Evolutionary conservation across 2,329 filamentous ascomycete genomes (phyloP).

Genomic region (Pestalotiopsis sp.): DNA sequence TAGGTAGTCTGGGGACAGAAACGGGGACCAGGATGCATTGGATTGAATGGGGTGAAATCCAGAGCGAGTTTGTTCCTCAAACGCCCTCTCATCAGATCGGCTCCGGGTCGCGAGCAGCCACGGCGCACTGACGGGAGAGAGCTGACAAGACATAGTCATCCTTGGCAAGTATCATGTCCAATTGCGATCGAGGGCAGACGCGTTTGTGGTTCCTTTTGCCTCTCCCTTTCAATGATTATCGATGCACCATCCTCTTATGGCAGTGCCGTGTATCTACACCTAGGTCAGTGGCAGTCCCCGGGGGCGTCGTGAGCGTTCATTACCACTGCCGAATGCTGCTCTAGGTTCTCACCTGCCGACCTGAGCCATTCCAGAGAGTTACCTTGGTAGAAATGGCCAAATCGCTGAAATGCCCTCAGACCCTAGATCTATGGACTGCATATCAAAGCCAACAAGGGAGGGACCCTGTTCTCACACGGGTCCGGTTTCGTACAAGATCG

Average conservation of each 20-base stretch:
- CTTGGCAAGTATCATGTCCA: neutral
- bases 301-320: neutral
- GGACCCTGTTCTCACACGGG: neutral
- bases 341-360: neutral
- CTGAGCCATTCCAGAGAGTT: neutral
- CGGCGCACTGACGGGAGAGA: neutral
- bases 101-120: neutral
- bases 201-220: neutral
- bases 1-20: neutral
- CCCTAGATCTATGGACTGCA: neutral
- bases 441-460: neutral
- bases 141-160: neutral
- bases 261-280: neutral
- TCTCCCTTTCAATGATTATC: neutral
- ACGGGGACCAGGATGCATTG: neutral
- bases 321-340: neutral
- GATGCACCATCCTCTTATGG: neutral
- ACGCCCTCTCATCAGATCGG: neutral
- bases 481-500: neutral
- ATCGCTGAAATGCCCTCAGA: constrained; percentile 4
- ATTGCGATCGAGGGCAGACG: neutral
- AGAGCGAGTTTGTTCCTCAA: constrained; percentile 6
- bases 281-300: neutral
- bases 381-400: neutral
- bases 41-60: neutral